These are phyloP conservation scores for Oemleria cerasiformis DNA, from an alignment of 306 rosid genomes.

Conservation along the genomic window DNA sequence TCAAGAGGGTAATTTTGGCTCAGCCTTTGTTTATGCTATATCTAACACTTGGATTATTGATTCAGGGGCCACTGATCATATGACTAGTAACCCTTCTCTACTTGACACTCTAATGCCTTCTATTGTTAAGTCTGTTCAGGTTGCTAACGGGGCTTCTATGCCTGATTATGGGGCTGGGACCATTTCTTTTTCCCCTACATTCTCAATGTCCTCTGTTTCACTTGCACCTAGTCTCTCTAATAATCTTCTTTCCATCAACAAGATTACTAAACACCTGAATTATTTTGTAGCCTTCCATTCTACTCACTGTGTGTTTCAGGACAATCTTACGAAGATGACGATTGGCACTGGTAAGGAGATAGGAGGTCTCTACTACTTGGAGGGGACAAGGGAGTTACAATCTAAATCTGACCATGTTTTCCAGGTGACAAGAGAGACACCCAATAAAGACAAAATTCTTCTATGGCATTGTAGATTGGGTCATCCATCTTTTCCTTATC, in stretches of 20 bases:
- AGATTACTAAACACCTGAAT: background rate
- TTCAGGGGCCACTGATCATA: background rate
- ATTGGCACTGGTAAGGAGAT: background rate
- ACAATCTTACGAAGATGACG: background rate
- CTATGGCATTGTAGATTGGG: background rate
- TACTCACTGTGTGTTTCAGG: background rate
- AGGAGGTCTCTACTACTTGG: background rate
- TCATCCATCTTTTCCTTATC: background rate
- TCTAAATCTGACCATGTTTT: background rate
- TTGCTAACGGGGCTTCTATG: background rate
- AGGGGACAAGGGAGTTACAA: background rate
- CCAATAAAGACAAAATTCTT: background rate
- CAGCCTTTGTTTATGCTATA: background rate
- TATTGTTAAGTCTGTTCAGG: background rate
- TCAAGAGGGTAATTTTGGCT: background rate
- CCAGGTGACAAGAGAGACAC: background rate
- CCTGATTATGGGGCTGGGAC: no score
- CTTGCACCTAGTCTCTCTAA: background rate
- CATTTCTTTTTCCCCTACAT: background rate
- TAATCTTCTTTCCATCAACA: background rate
- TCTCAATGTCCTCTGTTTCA: background rate
- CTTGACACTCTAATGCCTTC: background rate
- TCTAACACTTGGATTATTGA: background rate
- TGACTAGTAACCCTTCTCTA: background rate
- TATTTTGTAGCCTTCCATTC: background rate